These are phyloP conservation scores for Fusarium guadeloupense DNA, from an alignment of 2,329 filamentous ascomycete species.

Conservation along the genomic window DNA sequence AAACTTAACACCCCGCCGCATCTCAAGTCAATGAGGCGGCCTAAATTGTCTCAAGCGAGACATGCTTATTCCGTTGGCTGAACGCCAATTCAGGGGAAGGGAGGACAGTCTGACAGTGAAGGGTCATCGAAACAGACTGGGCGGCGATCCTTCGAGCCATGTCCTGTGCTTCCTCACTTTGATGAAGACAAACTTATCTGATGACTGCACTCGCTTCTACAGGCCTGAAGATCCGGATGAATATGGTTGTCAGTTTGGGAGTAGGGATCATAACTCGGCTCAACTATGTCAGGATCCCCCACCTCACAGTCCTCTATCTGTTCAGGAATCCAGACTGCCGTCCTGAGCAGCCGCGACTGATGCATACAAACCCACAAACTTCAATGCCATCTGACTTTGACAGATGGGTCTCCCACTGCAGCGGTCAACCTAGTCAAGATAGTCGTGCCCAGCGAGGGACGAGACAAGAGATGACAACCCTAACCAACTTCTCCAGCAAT, in stretches of 20 bases:
- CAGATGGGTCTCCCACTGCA: slow-evolving; percentile 16
- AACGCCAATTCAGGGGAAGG: slow-evolving; percentile 31
- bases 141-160: slow-evolving; percentile 16
- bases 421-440: slow-evolving; percentile 1
- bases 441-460: slow-evolving; percentile 1
- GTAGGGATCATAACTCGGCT: neutral
- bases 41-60: slow-evolving; percentile 20
- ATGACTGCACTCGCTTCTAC: neutral
- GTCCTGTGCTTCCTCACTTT: slow-evolving; percentile 29
- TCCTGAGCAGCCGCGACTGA: slow-evolving; percentile 5
- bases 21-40: slow-evolving; percentile 3
- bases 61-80: slow-evolving; percentile 11
- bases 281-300: slow-evolving; percentile 6
- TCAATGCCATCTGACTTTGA: slow-evolving; percentile 26
- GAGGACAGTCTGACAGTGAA: slow-evolving; percentile 8
- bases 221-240: slow-evolving; percentile 9
- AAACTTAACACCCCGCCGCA: slow-evolving; percentile 12
- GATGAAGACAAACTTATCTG: neutral
- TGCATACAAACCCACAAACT: slow-evolving; percentile 30
- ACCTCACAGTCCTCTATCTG: neutral
- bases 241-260: slow-evolving; percentile 4
- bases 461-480: slow-evolving; percentile 24
- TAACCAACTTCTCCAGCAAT: slow-evolving; percentile 9
- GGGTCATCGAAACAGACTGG: slow-evolving; percentile 9
- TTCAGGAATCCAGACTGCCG: neutral